Evolutionary conservation across 2,329 filamentous ascomycete species (phyloP), one percentile per base, ranked within the genome.

Genomic region (Stachybotrys echinatus): DNA sequence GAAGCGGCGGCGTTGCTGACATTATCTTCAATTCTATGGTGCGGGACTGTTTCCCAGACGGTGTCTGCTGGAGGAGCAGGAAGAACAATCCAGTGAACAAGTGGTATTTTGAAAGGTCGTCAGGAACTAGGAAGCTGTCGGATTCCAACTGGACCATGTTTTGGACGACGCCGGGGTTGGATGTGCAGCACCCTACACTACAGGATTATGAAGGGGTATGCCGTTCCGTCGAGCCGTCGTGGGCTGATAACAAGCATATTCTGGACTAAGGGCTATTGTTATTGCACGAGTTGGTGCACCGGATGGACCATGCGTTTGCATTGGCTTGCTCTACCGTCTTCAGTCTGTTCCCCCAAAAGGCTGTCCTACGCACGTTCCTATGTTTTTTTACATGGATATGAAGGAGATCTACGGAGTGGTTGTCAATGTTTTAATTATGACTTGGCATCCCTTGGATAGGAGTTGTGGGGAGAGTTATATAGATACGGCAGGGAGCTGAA

Each of bases 11-110:
- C 3, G 92, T 97, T 3, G 92, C 94, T 2, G 94, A 99, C 63
- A 87, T 97, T 38, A 88, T 99, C 7, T 99, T 97, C 72, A 96
- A 95, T 54, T 87, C 91, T 31, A 95, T 99, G 88, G 89, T 96
- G 5, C 81, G 88, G 23, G 84, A 86, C 19, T 96, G 92, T 60
- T 95, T 97, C 58, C 92, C 92, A 0, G 70, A 82, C 3, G 94
- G 94, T 1, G 88, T 97, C 2, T 95, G 92, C 62, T 99, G 94
- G 94, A 79, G 92, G 50, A 95, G 89, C 64, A 77, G 94, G 47
- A 87, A 87, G 62, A 83, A 92, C 64, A 97, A 99, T 63, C 92
- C 92, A 0, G 94, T 99, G 5, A 99, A 99, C 65, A 96, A 96
- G 65, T 99, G 94, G 94, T 99, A 99, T 67, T 96, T 97, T 70